Evolutionary conservation across 1,284 basidiomycete species (phyloP).

Genomic region (Phaffia rhodozyma): DNA sequence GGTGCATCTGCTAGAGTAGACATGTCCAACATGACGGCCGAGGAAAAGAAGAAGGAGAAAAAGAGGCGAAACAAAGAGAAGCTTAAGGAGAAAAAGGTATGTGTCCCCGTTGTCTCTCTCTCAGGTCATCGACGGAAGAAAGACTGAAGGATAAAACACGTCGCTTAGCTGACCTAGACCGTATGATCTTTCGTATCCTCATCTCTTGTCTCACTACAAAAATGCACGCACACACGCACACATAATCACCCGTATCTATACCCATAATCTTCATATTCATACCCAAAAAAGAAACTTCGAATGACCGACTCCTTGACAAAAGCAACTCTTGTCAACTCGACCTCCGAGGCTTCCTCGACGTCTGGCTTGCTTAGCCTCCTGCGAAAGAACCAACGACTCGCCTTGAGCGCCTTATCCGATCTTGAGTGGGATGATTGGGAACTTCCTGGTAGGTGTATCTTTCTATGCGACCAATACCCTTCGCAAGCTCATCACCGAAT

Average conservation of each 20-base stretch:
- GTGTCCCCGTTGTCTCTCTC: neutral
- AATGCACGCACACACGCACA: no score
- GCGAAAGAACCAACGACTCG: slow-evolving; percentile 3
- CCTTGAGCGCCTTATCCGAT: slow-evolving; percentile 9
- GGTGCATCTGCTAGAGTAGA: neutral
- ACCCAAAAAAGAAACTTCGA: slow-evolving; percentile 10
- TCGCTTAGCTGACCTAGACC: no score
- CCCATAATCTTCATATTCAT: neutral
- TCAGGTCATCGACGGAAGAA: no score
- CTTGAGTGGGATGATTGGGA: slow-evolving; percentile 18
- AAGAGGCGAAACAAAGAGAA: slow-evolving; percentile 18
- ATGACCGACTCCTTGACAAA: neutral
- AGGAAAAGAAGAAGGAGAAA: slow-evolving; percentile 18
- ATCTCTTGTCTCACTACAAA: no score
- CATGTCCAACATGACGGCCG: slow-evolving; percentile 7
- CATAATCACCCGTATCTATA: no score
- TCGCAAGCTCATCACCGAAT: no score
- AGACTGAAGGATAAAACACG: no score
- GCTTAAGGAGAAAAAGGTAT: slow-evolving; percentile 19
- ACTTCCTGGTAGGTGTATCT: slow-evolving; percentile 9
- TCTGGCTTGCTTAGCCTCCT: neutral
- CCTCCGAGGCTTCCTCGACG: neutral
- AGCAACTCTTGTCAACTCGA: neutral
- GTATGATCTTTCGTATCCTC: no score
- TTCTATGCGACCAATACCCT: no score